These are phyloP conservation scores for Amaranthus tricolor DNA, from an alignment of 179 eudicot genomes.

Conservation along the genomic window DNA sequence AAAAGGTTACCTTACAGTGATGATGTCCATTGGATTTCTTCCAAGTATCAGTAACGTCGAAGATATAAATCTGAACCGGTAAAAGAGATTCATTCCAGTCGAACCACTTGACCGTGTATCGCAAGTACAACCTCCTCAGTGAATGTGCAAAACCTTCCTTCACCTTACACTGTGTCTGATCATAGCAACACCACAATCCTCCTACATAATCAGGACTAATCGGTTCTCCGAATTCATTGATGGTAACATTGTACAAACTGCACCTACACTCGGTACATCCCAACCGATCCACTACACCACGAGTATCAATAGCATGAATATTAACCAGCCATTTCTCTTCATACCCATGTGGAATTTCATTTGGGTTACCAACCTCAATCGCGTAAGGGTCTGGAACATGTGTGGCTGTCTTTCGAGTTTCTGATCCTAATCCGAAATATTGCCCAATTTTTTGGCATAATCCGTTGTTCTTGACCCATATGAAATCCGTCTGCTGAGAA, in stretches of 20 bases:
- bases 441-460: conserved; percentile 40
- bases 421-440: conserved; percentile 72
- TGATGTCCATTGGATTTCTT: conserved; percentile 26
- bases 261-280: conserved; percentile 85
- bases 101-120: conserved; percentile 60
- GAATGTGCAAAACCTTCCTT: conserved; percentile 42
- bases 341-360: conserved; percentile 55
- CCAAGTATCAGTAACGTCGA: conserved; percentile 73
- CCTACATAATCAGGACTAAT: conserved; percentile 52
- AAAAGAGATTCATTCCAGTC: conserved; percentile 58
- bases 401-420: conserved; percentile 62
- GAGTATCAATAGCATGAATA: conserved; percentile 81
- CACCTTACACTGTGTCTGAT: conserved; percentile 56
- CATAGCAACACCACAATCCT: conserved; percentile 70
- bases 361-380: conserved; percentile 63
- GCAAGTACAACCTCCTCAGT: conserved; percentile 49
- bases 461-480: conserved; percentile 44
- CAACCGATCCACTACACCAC: conserved; percentile 51
- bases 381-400: conserved; percentile 69
- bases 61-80: conserved; percentile 61
- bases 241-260: conserved; percentile 60
- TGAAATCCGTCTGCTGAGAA: conserved; percentile 27
- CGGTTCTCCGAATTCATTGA: conserved; percentile 38
- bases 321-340: conserved; percentile 70
- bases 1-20: conserved; percentile 39